Conservation (phyloP, 2,329 filamentous ascomycete genomes). For the Trichophyton verrucosum region DNA sequence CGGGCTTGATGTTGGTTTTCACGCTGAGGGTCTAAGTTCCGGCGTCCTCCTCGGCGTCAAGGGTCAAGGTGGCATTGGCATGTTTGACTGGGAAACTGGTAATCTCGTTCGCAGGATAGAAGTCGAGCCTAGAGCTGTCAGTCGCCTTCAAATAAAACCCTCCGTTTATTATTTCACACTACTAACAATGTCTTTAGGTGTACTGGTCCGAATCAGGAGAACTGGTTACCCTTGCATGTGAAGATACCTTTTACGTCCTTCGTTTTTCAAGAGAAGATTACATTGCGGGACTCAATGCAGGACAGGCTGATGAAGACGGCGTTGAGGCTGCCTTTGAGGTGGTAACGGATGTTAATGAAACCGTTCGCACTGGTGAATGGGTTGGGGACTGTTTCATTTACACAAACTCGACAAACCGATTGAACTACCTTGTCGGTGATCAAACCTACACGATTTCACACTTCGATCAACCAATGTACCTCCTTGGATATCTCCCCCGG, state of each 20-base stretch:
- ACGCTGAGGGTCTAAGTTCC: conserved; percentile 79
- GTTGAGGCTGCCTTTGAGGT: conserved; percentile 95
- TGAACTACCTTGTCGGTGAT: conserved; percentile 96
- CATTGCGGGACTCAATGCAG: conserved; percentile 66
- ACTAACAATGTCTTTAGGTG: conserved; percentile 42
- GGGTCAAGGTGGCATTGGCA: conserved; percentile 84
- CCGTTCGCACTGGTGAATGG: conserved; percentile 89
- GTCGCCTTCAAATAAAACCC: conserved; percentile 14
- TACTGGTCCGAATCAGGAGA: conserved; percentile 98
- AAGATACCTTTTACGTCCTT: conserved; percentile 89
- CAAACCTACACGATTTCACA: conserved; percentile 96
- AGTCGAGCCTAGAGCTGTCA: conserved; percentile 51
- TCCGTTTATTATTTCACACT: background rate
- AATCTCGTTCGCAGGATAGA: conserved; percentile 86
- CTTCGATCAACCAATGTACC: conserved; percentile 90
- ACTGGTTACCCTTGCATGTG: conserved; percentile 80
- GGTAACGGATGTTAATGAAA: conserved; percentile 88
- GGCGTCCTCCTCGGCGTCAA: conserved; percentile 87
- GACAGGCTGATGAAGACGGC: conserved; percentile 75
- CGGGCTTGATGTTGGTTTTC: conserved; percentile 86
- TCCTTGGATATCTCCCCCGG: conserved; percentile 86
- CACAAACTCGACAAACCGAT: conserved; percentile 88
- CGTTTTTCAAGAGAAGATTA: conserved; percentile 86
- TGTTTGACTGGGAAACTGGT: conserved; percentile 93
- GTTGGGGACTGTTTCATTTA: conserved; percentile 98